phyloP scores from a whole-genome alignment of 1,284 basidiomycete species.

The Boletus austroedulis region DNA sequence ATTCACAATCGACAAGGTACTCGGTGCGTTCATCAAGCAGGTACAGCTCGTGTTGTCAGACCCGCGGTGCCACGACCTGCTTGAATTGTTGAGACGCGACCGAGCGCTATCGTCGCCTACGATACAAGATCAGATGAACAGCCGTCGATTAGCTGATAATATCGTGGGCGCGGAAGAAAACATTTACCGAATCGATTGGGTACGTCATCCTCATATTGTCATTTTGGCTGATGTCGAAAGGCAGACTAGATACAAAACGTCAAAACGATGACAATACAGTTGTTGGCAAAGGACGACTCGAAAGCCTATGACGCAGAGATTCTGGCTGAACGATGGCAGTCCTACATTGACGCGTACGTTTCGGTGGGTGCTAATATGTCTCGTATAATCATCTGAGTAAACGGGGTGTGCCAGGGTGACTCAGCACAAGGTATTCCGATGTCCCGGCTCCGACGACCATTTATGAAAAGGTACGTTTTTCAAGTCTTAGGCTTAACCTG shows the following conservation, averaged over 20 bases:
- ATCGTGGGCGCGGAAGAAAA: constrained; percentile 88
- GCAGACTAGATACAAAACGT: constrained; percentile 59
- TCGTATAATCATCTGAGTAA: not conserved
- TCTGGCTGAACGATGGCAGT: constrained; percentile 80
- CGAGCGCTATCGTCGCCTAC: constrained; percentile 61
- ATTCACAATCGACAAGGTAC: constrained; percentile 92
- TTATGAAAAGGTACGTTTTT: constrained; percentile 65
- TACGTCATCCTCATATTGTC: constrained; percentile 38
- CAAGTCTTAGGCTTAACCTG: not conserved
- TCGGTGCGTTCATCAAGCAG: constrained; percentile 86
- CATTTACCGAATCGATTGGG: constrained; percentile 91
- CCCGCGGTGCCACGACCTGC: constrained; percentile 79
- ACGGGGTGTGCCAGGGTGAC: constrained; percentile 42
- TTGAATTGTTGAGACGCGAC: constrained; percentile 78
- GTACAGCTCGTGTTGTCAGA: constrained; percentile 81
- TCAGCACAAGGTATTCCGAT: constrained; percentile 50
- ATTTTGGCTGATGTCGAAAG: constrained; percentile 3
- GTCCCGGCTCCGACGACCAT: constrained; percentile 61
- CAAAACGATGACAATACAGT: constrained; percentile 77
- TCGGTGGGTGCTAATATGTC: constrained; percentile 50
- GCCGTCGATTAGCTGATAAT: constrained; percentile 79
- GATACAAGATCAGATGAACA: constrained; percentile 83
- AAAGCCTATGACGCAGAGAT: constrained; percentile 85
- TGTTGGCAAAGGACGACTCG: constrained; percentile 88
- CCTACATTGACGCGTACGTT: constrained; percentile 87